phyloP scores from a whole-genome alignment of 2,329 filamentous ascomycete genomes.

The Didymella glomerata region DNA sequence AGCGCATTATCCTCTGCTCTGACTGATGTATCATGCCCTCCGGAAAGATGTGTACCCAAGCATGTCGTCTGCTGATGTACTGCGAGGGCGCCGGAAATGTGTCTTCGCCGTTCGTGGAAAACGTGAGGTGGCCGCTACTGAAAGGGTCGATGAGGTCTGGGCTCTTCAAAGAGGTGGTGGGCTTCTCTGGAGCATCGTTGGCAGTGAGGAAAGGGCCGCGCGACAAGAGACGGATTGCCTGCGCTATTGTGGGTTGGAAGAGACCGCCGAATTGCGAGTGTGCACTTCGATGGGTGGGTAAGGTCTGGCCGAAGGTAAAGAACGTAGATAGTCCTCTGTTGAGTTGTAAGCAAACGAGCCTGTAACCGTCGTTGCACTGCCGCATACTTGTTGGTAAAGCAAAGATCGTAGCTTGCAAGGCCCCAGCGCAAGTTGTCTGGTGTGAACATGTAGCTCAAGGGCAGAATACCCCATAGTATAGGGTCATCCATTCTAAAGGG shows the following conservation, averaged over 20 bases:
- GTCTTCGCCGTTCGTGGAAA: constrained; percentile 73
- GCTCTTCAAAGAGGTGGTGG: constrained; percentile 35
- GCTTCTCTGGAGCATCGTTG: constrained; percentile 37
- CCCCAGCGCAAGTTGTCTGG: constrained; percentile 84
- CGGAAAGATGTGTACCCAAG: constrained; percentile 95
- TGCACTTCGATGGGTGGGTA: constrained; percentile 83
- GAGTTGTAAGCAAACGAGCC: constrained; percentile 24
- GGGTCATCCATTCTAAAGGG: constrained; percentile 84
- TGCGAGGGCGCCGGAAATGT: constrained; percentile 74
- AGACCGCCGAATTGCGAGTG: constrained; percentile 84
- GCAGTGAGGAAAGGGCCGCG: constrained; percentile 57
- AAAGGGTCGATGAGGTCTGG: constrained; percentile 62
- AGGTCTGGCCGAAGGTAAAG: constrained; percentile 87
- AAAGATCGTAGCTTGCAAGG: constrained; percentile 93
- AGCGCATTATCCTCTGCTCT: constrained; percentile 79
- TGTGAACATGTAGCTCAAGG: constrained; percentile 74
- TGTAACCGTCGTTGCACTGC: neutral
- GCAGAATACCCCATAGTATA: constrained; percentile 89
- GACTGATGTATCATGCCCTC: constrained; percentile 95
- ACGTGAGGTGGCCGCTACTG: constrained; percentile 62
- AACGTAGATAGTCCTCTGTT: constrained; percentile 74
- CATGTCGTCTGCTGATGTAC: constrained; percentile 72
- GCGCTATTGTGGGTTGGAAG: constrained; percentile 86
- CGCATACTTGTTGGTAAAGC: constrained; percentile 82
- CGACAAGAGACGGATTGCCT: constrained; percentile 85